Evolutionary conservation across 371 early-diverging fungal species (phyloP).

Genomic region (Dichotomocladium elegans): DNA sequence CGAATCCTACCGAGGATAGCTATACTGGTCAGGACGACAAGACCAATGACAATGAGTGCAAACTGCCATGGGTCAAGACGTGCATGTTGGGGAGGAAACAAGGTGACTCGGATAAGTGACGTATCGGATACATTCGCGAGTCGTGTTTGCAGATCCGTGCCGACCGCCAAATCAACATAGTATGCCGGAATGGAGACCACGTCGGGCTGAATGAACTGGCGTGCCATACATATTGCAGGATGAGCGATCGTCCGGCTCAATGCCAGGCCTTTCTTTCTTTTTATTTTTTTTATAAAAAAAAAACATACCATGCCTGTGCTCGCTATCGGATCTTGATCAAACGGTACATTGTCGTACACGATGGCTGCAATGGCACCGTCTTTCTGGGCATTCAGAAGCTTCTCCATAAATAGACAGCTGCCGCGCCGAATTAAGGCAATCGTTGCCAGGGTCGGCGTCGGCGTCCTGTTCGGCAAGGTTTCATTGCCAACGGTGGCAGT

Average conservation of each 20-base stretch:
- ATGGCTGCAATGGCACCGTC: constrained; percentile 31
- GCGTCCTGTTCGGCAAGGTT: no score
- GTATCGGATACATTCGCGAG: constrained; percentile 11
- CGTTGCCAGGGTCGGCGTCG: constrained; percentile 1
- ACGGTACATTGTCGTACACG: constrained; percentile 22
- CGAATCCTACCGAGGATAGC: constrained; percentile 29
- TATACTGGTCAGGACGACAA: constrained; percentile 36
- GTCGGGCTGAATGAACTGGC: constrained; percentile 19
- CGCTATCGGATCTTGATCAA: constrained; percentile 9
- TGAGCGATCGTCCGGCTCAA: not conserved
- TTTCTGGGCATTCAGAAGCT: constrained; percentile 19
- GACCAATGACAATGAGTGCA: constrained; percentile 39
- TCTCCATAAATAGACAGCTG: constrained; percentile 23
- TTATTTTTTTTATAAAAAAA: not conserved
- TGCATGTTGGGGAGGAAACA: constrained; percentile 20
- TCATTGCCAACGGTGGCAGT: no score
- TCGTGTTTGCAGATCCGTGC: constrained; percentile 12
- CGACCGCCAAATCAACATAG: constrained; percentile 18
- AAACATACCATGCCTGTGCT: constrained; percentile 12
- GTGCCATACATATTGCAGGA: not conserved
- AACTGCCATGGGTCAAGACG: constrained; percentile 49
- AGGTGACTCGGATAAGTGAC: constrained; percentile 16
- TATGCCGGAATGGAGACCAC: constrained; percentile 24
- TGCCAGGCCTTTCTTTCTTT: not conserved
- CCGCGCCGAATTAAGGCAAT: constrained; percentile 25